Evolutionary conservation across 768 basidiomycete species (phyloP).

Genomic region (Russula virescens): DNA sequence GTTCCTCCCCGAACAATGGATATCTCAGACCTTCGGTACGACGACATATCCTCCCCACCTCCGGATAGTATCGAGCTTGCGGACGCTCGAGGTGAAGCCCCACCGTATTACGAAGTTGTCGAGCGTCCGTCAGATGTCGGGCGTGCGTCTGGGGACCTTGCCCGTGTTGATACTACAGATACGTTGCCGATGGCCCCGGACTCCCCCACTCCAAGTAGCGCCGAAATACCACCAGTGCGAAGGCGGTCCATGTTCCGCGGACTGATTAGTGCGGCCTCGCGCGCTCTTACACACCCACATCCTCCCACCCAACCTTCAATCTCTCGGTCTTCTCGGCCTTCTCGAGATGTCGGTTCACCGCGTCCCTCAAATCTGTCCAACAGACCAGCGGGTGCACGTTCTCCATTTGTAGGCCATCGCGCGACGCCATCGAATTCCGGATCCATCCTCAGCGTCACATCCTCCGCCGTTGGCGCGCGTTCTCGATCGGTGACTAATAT

Average conservation of each 20-base stretch:
- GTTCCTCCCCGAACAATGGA: constrained; percentile 21
- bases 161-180: constrained; percentile 18
- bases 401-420: constrained; percentile 28
- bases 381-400: constrained; percentile 16
- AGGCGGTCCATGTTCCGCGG: constrained; percentile 44
- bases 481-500: constrained; percentile 38
- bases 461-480: constrained; percentile 42
- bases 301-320: background rate
- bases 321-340: constrained; percentile 2
- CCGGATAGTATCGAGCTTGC: constrained; percentile 26
- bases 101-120: constrained; percentile 56
- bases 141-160: constrained; percentile 8
- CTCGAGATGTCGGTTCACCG: background rate
- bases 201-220: background rate
- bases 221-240: constrained; percentile 6
- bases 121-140: constrained; percentile 29
- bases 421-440: constrained; percentile 35
- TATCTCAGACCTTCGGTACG: constrained; percentile 3
- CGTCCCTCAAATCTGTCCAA: constrained; percentile 19
- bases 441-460: constrained; percentile 32
- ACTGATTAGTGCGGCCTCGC: constrained; percentile 21
- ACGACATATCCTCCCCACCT: constrained; percentile 7
- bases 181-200: constrained; percentile 19
- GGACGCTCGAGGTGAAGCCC: constrained; percentile 56
- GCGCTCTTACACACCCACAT: constrained; percentile 15